Base-by-base conservation (phyloP, 768 basidiomycete genomes). In the Auriculariales sp. region DNA sequence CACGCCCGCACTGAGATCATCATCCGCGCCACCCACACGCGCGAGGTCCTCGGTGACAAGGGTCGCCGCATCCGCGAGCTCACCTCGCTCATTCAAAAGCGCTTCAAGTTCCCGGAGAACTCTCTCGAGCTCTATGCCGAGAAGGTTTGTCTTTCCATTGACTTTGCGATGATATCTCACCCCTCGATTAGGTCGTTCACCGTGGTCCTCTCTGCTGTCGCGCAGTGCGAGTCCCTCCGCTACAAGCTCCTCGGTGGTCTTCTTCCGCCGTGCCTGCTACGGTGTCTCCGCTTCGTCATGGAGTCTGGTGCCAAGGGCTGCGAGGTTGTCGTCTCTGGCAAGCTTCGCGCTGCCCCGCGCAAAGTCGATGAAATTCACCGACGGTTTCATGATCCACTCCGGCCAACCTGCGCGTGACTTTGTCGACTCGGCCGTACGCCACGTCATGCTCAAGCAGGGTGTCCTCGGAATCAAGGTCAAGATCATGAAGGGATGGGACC, bases 281-380 rank as follows among this genome's bases (percentile, higher is more conserved):
- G 98, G 61, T n/a, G n/a, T n/a, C 91, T 99, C 63, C 91, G 95
- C 63, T 99, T 97, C 74, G 92, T 99, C 59, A 99, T 99, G 95
- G 95, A 99, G 72, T 97, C 94, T 52, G 89, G 89, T 59, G 95
- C 95, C 58, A 99, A 99, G 73, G 95, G 95, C 68, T 97, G 93
- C 64, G 95, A 99, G 70, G 95, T 99, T 55, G 90, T 98, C 63
- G 93, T 99, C 56, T 98, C 94, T 55, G 95, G 95, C 65, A 99
- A 99, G 71, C 90, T 99, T 64, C 91, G 95, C 65, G 95, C 94
- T 57, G 95, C 95, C n/a, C 57, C 92, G 94, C 77, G 95, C 95
- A 62, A 99, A 99, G 72, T 88, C 91, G 17, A 99, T 99, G 95
- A 99, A 99, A 71, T 98, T 99, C 74, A 97, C 93, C 64, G 95